phyloP scores from a whole-genome alignment of 2,329 filamentous ascomycete genomes.

The Graphium sp. region DNA sequence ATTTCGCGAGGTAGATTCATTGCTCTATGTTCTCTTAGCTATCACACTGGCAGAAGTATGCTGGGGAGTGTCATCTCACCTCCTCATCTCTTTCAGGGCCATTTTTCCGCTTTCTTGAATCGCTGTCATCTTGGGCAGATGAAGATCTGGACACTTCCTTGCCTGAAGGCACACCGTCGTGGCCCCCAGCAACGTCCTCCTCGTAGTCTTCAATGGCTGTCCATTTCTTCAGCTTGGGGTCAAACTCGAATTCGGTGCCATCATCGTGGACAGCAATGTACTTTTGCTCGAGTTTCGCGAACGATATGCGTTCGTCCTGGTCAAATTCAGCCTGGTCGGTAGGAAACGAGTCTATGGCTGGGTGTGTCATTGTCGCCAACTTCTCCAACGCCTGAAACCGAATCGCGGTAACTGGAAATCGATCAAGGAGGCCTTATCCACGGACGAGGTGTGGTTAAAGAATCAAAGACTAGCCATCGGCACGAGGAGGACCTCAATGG shows the following conservation, averaged over 20 bases:
- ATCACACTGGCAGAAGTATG: background rate
- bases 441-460: no score
- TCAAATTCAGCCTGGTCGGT: slow-evolving; percentile 53
- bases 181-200: slow-evolving; percentile 3
- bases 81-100: slow-evolving; percentile 18
- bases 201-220: slow-evolving; percentile 37
- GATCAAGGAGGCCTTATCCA: no score
- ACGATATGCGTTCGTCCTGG: slow-evolving; percentile 67
- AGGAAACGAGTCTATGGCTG: slow-evolving; percentile 23
- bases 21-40: background rate
- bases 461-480: no score
- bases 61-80: slow-evolving; percentile 18
- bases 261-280: slow-evolving; percentile 74
- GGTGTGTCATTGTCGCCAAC: slow-evolving; percentile 2
- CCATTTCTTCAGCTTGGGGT: slow-evolving; percentile 57
- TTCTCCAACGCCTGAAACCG: no score
- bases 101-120: slow-evolving; percentile 24
- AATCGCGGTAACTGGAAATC: no score
- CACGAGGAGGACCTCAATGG: no score
- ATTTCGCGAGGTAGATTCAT: background rate
- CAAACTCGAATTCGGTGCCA: slow-evolving; percentile 73
- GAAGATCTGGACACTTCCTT: slow-evolving; percentile 9
- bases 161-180: background rate
- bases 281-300: slow-evolving; percentile 66
- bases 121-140: slow-evolving; percentile 8